Percentiles rank a stretch among this genome's conserved stretches.
phyloP scores from a whole-genome alignment of 2,329 filamentous ascomycete species.

The Cordyceps militaris region DNA sequence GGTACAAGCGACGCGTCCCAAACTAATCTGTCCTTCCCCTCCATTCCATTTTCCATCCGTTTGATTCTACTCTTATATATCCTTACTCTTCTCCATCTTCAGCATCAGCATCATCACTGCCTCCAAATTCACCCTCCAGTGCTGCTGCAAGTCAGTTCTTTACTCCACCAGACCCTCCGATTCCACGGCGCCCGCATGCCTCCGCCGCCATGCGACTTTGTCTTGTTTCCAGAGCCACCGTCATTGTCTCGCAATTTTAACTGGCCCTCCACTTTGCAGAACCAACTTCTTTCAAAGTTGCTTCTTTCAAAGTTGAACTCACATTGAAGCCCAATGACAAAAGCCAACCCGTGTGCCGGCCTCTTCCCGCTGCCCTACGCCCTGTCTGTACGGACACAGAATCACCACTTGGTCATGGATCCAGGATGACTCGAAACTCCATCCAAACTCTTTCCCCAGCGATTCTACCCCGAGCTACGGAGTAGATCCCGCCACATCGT shows the following conservation, averaged over 20 bases:
- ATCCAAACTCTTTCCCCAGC: not conserved
- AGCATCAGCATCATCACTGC: not conserved
- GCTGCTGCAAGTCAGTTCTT: too few relatives aligned
- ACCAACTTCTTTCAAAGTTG: too few relatives aligned
- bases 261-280: slow-evolving; percentile 2
- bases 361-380: not conserved
- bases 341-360: too few relatives aligned
- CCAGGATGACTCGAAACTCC: not conserved
- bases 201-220: slow-evolving; percentile 1
- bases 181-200: slow-evolving; percentile 6
- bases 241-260: slow-evolving; percentile 11
- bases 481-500: slow-evolving; percentile 7
- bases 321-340: not conserved
- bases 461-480: not conserved
- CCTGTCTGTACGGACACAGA: not conserved
- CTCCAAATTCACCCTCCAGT: not conserved
- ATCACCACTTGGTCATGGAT: not conserved
- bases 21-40: not conserved
- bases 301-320: too few relatives aligned
- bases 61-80: not conserved
- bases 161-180: not conserved
- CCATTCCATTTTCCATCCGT: not conserved
- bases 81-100: not conserved
- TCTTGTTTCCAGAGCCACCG: slow-evolving; percentile 1
- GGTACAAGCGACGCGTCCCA: not conserved